phyloP scores from a whole-genome alignment of 495 filamentous ascomycete species.

The Trichocladium antarcticum region DNA sequence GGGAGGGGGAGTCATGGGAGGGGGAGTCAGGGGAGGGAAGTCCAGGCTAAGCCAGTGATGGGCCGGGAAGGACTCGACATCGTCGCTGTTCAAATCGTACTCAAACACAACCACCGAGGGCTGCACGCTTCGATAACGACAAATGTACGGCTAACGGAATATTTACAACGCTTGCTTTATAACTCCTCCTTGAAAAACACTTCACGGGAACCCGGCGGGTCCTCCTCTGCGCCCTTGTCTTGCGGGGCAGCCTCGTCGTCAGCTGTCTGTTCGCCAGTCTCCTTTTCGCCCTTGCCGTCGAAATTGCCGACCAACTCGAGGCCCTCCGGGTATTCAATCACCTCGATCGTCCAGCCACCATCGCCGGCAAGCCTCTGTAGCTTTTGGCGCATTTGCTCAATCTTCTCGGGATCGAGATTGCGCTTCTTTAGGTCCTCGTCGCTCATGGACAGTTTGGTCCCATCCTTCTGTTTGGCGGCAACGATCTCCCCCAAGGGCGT shows the following conservation, averaged over 20 bases:
- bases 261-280: neutral
- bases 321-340: slow-evolving; percentile 34
- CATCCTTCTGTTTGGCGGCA: slow-evolving; percentile 7
- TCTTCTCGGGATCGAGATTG: slow-evolving; percentile 53
- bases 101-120: no score
- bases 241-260: neutral
- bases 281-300: slow-evolving; percentile 21
- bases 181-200: slow-evolving; percentile 40
- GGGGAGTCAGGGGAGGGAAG: no score
- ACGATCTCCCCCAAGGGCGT: slow-evolving; percentile 24
- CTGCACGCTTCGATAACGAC: no score
- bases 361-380: slow-evolving; percentile 41
- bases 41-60: no score
- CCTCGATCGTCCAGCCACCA: slow-evolving; percentile 45
- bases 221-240: slow-evolving; percentile 5
- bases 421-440: slow-evolving; percentile 56
- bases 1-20: no score
- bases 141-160: no score
- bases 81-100: no score
- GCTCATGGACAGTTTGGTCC: slow-evolving; percentile 32
- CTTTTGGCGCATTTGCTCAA: slow-evolving; percentile 54
- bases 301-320: slow-evolving; percentile 32
- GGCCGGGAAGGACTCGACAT: no score
- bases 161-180: slow-evolving; percentile 9
- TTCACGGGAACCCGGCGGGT: slow-evolving; percentile 35